Conservation (phyloP, 164 flowering plant genomes). For the Aristolochia fimbriata region DNA sequence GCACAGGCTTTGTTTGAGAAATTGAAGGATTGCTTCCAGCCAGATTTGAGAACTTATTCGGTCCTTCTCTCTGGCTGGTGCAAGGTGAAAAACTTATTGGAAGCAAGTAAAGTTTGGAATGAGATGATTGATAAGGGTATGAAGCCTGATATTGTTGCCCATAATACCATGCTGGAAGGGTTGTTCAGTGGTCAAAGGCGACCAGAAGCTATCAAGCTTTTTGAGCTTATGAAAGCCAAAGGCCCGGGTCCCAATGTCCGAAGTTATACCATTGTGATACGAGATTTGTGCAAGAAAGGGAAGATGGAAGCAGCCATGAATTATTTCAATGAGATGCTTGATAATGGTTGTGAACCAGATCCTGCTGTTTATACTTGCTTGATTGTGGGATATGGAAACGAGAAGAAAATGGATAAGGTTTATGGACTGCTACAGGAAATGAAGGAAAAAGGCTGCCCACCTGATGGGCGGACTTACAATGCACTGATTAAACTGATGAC, state of each 20-base stretch:
- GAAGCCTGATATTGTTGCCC: conserved; percentile 69
- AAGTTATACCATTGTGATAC: conserved; percentile 67
- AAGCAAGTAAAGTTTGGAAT: conserved; percentile 78
- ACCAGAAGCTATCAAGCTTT: conserved; percentile 75
- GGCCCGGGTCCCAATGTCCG: conserved; percentile 64
- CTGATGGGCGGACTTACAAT: conserved; percentile 69
- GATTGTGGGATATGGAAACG: conserved; percentile 71
- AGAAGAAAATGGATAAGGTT: conserved; percentile 63
- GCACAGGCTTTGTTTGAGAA: conserved; percentile 64
- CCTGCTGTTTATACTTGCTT: conserved; percentile 71
- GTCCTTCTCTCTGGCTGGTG: conserved; percentile 90
- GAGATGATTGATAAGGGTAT: conserved; percentile 73
- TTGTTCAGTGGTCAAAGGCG: conserved; percentile 41
- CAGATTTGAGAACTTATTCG: conserved; percentile 52
- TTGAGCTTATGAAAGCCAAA: conserved; percentile 73
- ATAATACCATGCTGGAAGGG: conserved; percentile 75
- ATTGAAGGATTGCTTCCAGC: conserved; percentile 53
- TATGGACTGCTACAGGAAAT: conserved; percentile 59
- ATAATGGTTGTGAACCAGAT: conserved; percentile 55
- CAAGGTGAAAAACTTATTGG: conserved; percentile 57
- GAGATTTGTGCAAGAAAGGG: conserved; percentile 52
- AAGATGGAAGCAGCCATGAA: conserved; percentile 58
- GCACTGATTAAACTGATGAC: conserved; percentile 74
- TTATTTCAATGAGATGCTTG: conserved; percentile 56
- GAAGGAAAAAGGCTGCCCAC: conserved; percentile 62